A percentile compares a stretch with the other conserved stretches of the same genome.
Evolutionary conservation across 306 rosid genomes (phyloP).

Genomic region (Sicyos edulis): DNA sequence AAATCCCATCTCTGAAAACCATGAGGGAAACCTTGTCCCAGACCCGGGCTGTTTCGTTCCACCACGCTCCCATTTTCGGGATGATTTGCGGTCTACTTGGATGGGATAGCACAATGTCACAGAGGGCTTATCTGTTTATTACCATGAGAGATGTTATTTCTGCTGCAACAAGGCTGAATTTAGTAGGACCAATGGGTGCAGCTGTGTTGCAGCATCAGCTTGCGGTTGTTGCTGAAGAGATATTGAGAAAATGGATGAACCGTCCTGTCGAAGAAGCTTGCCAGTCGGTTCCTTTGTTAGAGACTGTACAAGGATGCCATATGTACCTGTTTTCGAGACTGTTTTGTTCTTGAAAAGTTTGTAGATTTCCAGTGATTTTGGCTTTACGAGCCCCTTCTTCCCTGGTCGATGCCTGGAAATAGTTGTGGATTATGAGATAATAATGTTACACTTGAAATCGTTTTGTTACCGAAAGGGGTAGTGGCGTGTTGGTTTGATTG

Average conservation of each 20-base stretch:
- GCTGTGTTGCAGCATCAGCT: slow-evolving; percentile 73
- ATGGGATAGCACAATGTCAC: slow-evolving; percentile 45
- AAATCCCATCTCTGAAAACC: slow-evolving; percentile 54
- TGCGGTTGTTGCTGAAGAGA: slow-evolving; percentile 52
- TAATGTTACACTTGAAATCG: too few relatives aligned
- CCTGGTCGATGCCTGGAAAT: too few relatives aligned
- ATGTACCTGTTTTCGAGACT: slow-evolving; percentile 67
- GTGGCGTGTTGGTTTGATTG: too few relatives aligned
- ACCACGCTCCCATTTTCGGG: slow-evolving; percentile 79
- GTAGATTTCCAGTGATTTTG: not conserved
- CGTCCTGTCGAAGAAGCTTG: slow-evolving; percentile 56
- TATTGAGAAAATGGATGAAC: slow-evolving; percentile 55
- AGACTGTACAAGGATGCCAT: slow-evolving; percentile 82
- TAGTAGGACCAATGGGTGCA: slow-evolving; percentile 79
- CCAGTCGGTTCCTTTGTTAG: slow-evolving; percentile 64
- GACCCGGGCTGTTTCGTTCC: slow-evolving; percentile 47
- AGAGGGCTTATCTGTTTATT: slow-evolving; percentile 78
- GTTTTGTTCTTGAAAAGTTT: slow-evolving; percentile 47
- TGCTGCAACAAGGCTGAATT: slow-evolving; percentile 78
- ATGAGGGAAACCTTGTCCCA: slow-evolving; percentile 48
- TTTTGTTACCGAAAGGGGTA: too few relatives aligned
- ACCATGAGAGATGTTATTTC: slow-evolving; percentile 76
- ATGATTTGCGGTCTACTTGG: slow-evolving; percentile 64
- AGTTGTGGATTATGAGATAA: too few relatives aligned
- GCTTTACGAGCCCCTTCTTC: too few relatives aligned